Evolutionary conservation across 108 stramenopile species (phyloP).

Genomic region (Pseudonitzschia pungens): DNA sequence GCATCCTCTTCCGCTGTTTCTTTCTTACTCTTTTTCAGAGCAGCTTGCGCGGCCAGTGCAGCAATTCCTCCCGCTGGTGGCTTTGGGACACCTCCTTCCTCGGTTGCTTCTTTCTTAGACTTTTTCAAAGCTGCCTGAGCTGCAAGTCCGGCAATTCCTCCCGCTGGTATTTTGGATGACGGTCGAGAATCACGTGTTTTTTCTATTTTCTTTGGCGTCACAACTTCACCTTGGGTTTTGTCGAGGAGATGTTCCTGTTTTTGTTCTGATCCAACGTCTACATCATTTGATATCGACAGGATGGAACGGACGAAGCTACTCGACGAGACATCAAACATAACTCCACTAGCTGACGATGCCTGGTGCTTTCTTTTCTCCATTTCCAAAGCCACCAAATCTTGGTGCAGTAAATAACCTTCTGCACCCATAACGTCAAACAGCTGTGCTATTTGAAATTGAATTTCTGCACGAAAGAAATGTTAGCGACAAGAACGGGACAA

Average conservation of each 20-base stretch:
- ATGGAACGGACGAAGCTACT: constrained; percentile 1
- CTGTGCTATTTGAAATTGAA: constrained; percentile 52
- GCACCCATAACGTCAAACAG: constrained; percentile 36
- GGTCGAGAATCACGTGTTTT: background rate
- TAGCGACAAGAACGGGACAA: background rate
- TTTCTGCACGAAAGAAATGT: constrained; percentile 22
- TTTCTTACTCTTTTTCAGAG: background rate
- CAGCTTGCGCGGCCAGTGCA: constrained; percentile 21
- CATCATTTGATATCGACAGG: background rate
- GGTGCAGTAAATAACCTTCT: constrained; percentile 43
- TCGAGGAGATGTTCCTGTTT: background rate
- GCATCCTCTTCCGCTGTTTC: background rate
- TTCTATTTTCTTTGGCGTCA: constrained; percentile 4
- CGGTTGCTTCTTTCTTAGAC: background rate
- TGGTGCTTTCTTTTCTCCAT: background rate
- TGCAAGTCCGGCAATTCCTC: constrained; percentile 39
- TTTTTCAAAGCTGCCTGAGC: constrained; percentile 24
- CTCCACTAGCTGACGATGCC: background rate
- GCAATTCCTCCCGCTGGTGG: constrained; percentile 19
- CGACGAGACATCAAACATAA: background rate
- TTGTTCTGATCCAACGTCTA: background rate
- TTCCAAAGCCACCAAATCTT: constrained; percentile 20
- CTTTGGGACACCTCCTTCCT: background rate
- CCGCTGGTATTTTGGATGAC: background rate
- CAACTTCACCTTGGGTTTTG: background rate